Evolutionary conservation across 257 asterid genomes (phyloP).

Genomic region (Nicotiana paniculata): DNA sequence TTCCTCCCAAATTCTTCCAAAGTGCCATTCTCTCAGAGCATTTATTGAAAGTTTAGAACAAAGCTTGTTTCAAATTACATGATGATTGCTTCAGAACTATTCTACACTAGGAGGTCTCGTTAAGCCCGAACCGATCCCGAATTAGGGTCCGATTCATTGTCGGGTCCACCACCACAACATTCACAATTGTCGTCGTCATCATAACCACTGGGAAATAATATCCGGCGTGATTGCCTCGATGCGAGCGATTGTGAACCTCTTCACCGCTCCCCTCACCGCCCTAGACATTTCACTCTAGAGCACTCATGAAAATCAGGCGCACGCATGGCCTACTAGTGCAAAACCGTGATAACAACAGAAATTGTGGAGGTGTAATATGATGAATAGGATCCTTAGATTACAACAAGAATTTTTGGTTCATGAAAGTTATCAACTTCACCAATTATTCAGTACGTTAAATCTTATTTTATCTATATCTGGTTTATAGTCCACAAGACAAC

Average conservation of each 20-base stretch:
- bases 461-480: no score
- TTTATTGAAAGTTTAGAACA: background rate
- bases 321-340: no score
- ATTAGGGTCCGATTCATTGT: conserved; percentile 24
- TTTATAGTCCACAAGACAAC: no score
- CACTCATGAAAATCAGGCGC: no score
- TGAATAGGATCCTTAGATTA: no score
- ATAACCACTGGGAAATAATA: conserved; percentile 23
- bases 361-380: no score
- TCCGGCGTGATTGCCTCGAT: conserved; percentile 40
- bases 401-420: no score
- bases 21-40: background rate
- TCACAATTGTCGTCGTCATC: conserved; percentile 33
- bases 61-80: conserved; percentile 31
- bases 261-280: conserved; percentile 36
- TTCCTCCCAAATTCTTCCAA: no score
- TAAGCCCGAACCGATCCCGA: conserved; percentile 48
- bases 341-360: no score
- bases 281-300: conserved; percentile 25
- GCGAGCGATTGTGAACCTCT: conserved; percentile 39
- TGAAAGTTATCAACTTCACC: no score
- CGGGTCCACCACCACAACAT: conserved; percentile 11
- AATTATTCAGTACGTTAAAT: no score
- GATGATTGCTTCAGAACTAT: conserved; percentile 87
- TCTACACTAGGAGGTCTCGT: conserved; percentile 66